Evolutionary conservation across 768 basidiomycete genomes (phyloP).

Genomic region (Coprinopsis cinerea): DNA sequence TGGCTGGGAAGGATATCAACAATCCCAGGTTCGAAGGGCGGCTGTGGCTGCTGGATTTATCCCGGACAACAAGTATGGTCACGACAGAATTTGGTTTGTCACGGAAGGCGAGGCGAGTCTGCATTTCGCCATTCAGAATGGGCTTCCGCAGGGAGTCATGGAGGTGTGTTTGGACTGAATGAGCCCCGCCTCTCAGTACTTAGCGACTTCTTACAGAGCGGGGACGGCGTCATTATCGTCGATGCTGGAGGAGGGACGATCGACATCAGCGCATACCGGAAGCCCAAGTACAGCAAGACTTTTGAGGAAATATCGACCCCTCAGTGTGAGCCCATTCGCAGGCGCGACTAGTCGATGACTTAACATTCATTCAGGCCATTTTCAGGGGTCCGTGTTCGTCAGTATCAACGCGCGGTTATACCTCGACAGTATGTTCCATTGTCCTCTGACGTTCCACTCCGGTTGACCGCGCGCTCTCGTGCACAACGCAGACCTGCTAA

Average conservation of each 20-base stretch:
- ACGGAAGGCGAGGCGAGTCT: constrained; percentile 62
- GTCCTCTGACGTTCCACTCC: not conserved
- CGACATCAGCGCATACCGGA: constrained; percentile 53
- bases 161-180: constrained; percentile 23
- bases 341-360: not conserved
- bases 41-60: constrained; percentile 48
- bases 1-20: constrained; percentile 60
- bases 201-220: constrained; percentile 23
- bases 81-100: constrained; percentile 45
- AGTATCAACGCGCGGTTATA: constrained; percentile 32
- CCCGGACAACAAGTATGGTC: constrained; percentile 29
- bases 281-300: constrained; percentile 17
- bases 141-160: constrained; percentile 33
- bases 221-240: constrained; percentile 45
- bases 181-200: not conserved
- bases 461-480: not conserved
- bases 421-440: constrained; percentile 27
- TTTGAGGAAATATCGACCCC: constrained; percentile 46
- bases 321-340: constrained; percentile 28
- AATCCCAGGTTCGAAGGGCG: constrained; percentile 49
- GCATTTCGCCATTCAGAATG: constrained; percentile 48
- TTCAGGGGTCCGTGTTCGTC: constrained; percentile 46
- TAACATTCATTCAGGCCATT: constrained; percentile 25
- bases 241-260: constrained; percentile 63
- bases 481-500: constrained; percentile 14